These are phyloP conservation scores for Phytophthora brassicae DNA, from an alignment of 352 stramenopile species.

Conservation along the genomic window DNA sequence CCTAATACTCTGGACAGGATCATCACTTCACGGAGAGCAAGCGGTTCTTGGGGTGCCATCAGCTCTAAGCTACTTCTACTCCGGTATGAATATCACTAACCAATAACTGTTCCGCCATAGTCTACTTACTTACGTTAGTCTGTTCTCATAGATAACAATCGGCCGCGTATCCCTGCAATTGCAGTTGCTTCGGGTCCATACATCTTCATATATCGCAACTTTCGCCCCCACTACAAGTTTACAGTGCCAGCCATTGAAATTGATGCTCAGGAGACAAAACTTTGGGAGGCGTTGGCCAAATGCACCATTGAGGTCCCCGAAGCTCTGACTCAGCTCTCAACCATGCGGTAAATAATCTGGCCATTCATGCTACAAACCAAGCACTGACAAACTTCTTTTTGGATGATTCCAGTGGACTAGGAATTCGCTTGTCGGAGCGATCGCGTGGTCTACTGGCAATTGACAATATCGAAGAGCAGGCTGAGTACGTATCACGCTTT, in stretches of 20 bases:
- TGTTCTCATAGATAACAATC: constrained; percentile 46
- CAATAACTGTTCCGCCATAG: no score
- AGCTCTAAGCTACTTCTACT: constrained; percentile 79
- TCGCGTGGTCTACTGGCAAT: constrained; percentile 76
- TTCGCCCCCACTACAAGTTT: constrained; percentile 91
- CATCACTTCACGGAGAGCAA: constrained; percentile 77
- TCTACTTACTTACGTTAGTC: no score
- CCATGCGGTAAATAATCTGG: constrained; percentile 41
- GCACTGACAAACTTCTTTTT: background rate
- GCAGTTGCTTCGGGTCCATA: constrained; percentile 84
- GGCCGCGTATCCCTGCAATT: constrained; percentile 77
- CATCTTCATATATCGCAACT: constrained; percentile 92
- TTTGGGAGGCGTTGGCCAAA: constrained; percentile 72
- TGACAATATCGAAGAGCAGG: constrained; percentile 81
- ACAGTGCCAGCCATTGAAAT: constrained; percentile 81
- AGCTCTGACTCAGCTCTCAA: constrained; percentile 61
- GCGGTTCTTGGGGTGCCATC: constrained; percentile 77
- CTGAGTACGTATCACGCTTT: constrained; percentile 78
- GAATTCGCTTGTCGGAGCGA: constrained; percentile 68
- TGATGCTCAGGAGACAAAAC: constrained; percentile 62
- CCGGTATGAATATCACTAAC: constrained; percentile 15
- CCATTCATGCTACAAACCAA: no score
- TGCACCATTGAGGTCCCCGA: constrained; percentile 72
- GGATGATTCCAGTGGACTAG: constrained; percentile 39
- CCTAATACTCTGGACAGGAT: constrained; percentile 32